A percentile compares a stretch with the other conserved stretches of the same genome.
Conservation (phyloP, 1,284 basidiomycete genomes). For the Jaminaea rosea region DNA sequence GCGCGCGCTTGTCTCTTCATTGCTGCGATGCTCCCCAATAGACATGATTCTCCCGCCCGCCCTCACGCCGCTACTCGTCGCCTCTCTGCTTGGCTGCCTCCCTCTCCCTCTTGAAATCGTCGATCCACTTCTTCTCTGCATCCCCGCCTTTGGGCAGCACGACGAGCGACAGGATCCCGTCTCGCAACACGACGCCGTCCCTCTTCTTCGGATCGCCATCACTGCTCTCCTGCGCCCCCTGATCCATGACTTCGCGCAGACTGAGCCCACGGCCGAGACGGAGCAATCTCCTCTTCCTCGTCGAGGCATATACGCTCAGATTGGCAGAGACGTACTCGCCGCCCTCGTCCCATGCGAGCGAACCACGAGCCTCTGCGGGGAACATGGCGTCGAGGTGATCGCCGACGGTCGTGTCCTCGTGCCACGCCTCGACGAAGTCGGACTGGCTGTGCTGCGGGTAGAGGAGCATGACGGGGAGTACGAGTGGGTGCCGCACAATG, state of each 20-base stretch:
- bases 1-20: no score
- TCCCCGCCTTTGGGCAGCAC: constrained; percentile 73
- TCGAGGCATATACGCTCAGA: constrained; percentile 75
- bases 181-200: constrained; percentile 76
- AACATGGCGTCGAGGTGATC: constrained; percentile 75
- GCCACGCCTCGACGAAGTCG: constrained; percentile 77
- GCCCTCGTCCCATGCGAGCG: constrained; percentile 67
- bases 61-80: no score
- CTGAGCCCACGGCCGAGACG: constrained; percentile 85
- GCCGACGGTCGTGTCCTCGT: constrained; percentile 73
- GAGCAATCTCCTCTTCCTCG: constrained; percentile 63
- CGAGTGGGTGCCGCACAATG: constrained; percentile 55
- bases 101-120: constrained; percentile 64
- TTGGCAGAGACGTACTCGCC: constrained; percentile 63
- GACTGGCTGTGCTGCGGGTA: constrained; percentile 83
- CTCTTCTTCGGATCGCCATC: constrained; percentile 48
- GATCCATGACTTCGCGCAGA: constrained; percentile 62
- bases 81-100: no score
- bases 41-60: no score
- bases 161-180: constrained; percentile 75
- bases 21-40: no score
- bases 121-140: constrained; percentile 71
- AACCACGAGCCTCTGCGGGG: constrained; percentile 55
- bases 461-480: constrained; percentile 81
- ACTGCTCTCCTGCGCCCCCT: constrained; percentile 49